Evolutionary conservation across 352 stramenopile species (phyloP).

Genomic region (Phytophthora kernoviae): DNA sequence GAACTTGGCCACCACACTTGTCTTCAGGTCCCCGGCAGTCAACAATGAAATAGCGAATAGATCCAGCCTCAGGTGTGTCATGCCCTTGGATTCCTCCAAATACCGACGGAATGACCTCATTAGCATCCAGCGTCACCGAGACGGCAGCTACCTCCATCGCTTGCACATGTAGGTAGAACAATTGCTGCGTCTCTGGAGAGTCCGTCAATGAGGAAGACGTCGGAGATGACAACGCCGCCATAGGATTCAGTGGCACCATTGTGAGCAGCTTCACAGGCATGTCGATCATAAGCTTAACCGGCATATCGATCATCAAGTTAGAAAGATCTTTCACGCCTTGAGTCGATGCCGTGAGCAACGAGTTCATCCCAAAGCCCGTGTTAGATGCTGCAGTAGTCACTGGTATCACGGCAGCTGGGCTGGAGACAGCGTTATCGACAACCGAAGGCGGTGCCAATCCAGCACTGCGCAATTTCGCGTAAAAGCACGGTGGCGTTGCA

Average conservation of each 20-base stretch:
- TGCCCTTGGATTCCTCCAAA: conserved; percentile 74
- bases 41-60: conserved; percentile 78
- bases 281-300: conserved; percentile 60
- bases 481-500: conserved; percentile 66
- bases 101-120: conserved; percentile 69
- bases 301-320: conserved; percentile 76
- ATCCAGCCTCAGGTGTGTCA: conserved; percentile 19
- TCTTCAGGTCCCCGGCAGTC: conserved; percentile 68
- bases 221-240: conserved; percentile 36
- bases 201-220: conserved; percentile 29
- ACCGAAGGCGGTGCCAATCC: conserved; percentile 19
- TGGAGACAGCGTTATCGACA: conserved; percentile 1
- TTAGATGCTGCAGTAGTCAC: conserved; percentile 5
- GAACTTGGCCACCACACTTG: conserved; percentile 55
- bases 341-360: conserved; percentile 66
- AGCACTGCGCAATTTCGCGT: conserved; percentile 54
- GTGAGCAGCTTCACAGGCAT: conserved; percentile 41
- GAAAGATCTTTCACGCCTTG: conserved; percentile 69
- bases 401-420: background rate
- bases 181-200: conserved; percentile 39
- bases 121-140: conserved; percentile 58
- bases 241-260: conserved; percentile 30
- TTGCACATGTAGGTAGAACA: conserved; percentile 69
- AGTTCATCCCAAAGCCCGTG: conserved; percentile 43
- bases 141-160: conserved; percentile 52